Percentiles rank a stretch among this genome's conserved stretches.
Evolutionary conservation across 371 early-diverging fungal species (phyloP).

Genomic region (Quaeritorhiza haematococci): DNA sequence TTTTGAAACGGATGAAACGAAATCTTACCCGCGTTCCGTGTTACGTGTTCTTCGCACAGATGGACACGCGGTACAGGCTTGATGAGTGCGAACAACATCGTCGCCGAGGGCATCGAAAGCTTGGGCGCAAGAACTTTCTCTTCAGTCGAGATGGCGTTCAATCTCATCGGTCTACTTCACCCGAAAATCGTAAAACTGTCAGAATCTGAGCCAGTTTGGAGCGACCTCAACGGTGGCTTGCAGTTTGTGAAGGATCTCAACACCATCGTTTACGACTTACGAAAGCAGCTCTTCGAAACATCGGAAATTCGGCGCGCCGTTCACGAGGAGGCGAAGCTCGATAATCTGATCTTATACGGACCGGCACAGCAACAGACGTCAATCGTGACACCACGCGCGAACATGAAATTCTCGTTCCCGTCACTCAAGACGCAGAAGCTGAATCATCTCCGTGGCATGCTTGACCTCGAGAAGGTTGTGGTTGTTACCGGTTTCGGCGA

Average conservation of each 20-base stretch:
- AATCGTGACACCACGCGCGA: slow-evolving; percentile 77
- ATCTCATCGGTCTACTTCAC: slow-evolving; percentile 86
- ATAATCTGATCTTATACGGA: slow-evolving; percentile 72
- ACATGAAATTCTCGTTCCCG: slow-evolving; percentile 92
- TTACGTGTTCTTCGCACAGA: slow-evolving; percentile 8
- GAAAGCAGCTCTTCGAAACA: slow-evolving; percentile 73
- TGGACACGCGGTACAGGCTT: slow-evolving; percentile 97
- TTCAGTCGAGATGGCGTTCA: slow-evolving; percentile 90
- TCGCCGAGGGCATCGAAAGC: slow-evolving; percentile 86
- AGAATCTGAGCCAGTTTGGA: slow-evolving; percentile 83
- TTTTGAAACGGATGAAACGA: background rate
- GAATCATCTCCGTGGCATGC: slow-evolving; percentile 75
- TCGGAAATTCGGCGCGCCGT: slow-evolving; percentile 85
- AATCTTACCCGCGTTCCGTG: too few species aligned
- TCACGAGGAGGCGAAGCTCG: slow-evolving; percentile 68
- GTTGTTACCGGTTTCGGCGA: slow-evolving; percentile 94
- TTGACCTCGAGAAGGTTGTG: slow-evolving; percentile 88
- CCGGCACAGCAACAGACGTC: slow-evolving; percentile 69
- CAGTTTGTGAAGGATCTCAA: slow-evolving; percentile 77
- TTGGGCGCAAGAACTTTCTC: slow-evolving; percentile 92
- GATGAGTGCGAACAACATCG: slow-evolving; percentile 88
- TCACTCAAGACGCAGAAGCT: slow-evolving; percentile 59
- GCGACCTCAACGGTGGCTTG: slow-evolving; percentile 90
- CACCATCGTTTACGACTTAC: slow-evolving; percentile 66
- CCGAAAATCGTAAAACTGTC: slow-evolving; percentile 74